Conservation (phyloP, 495 filamentous ascomycete genomes). For the Aspergillus cavernicola region DNA sequence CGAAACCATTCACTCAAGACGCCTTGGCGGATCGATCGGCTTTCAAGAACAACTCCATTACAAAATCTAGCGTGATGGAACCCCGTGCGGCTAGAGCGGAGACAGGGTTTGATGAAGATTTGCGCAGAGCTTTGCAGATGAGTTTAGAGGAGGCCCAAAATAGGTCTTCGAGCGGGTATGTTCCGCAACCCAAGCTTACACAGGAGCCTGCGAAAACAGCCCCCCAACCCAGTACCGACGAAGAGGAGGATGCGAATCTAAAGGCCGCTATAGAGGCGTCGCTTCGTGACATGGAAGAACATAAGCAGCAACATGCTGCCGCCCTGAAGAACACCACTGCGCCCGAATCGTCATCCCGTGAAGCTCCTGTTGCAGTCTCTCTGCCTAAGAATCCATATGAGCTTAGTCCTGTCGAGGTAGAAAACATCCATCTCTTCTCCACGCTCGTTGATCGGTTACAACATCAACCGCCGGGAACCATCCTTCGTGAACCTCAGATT, state of each 20-base stretch:
- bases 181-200: slow-evolving; percentile 53
- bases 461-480: slow-evolving; percentile 92
- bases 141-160: slow-evolving; percentile 90
- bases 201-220: slow-evolving; percentile 28
- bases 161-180: slow-evolving; percentile 65
- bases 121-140: slow-evolving; percentile 91
- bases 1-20: slow-evolving; percentile 52
- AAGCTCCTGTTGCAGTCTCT: slow-evolving; percentile 27
- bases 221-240: slow-evolving; percentile 17
- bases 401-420: slow-evolving; percentile 86
- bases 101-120: slow-evolving; percentile 90
- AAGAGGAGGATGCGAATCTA: slow-evolving; percentile 81
- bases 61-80: slow-evolving; percentile 67
- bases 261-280: slow-evolving; percentile 96
- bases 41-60: slow-evolving; percentile 50
- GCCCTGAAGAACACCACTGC: slow-evolving; percentile 63
- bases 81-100: slow-evolving; percentile 80
- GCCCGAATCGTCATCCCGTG: slow-evolving; percentile 26
- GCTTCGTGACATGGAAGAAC: slow-evolving; percentile 96
- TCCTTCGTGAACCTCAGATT: slow-evolving; percentile 92
- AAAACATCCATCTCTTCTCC: slow-evolving; percentile 96
- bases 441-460: slow-evolving; percentile 93
- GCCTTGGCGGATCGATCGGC: slow-evolving; percentile 42
- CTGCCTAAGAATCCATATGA: slow-evolving; percentile 89
- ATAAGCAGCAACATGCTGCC: slow-evolving; percentile 85